Conservation (phyloP, 78 protist species). For the Polysphondylium violaceum region DNA sequence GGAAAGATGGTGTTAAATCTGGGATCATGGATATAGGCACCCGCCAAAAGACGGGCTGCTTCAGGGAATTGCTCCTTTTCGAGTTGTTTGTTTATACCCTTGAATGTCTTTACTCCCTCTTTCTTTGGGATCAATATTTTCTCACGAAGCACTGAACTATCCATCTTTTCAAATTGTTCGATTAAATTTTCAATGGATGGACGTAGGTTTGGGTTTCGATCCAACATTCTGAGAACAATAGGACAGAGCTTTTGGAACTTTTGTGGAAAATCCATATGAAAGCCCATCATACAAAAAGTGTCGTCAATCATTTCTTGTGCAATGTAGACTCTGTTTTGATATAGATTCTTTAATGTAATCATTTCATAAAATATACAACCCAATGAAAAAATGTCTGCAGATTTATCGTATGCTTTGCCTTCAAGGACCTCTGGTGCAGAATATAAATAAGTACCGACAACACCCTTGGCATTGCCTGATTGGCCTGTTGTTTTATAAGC, state of each 20-base stretch:
- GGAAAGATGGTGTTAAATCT: conserved; percentile 19
- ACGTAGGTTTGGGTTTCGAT: conserved; percentile 29
- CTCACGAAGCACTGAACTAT: not conserved
- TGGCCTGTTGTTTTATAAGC: conserved; percentile 4
- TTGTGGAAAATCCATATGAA: conserved; percentile 30
- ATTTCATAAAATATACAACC: conserved; percentile 72
- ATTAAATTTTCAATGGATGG: conserved; percentile 53
- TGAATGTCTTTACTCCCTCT: not conserved
- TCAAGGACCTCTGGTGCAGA: conserved; percentile 53
- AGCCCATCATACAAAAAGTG: conserved; percentile 20
- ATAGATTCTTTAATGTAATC: conserved; percentile 26
- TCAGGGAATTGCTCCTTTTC: conserved; percentile 21
- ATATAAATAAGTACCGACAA: conserved; percentile 40
- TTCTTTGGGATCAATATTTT: not conserved
- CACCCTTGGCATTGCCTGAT: not conserved
- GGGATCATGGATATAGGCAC: conserved; percentile 16
- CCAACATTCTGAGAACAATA: conserved; percentile 37
- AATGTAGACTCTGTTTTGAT: conserved; percentile 5
- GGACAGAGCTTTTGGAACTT: conserved; percentile 35
- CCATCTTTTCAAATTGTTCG: not conserved
- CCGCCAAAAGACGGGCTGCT: conserved; percentile 17
- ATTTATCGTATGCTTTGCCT: conserved; percentile 24
- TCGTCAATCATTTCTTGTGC: conserved; percentile 42
- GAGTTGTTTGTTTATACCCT: conserved; percentile 56
- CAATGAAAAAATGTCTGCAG: conserved; percentile 58